A percentile compares a stretch with the other conserved stretches of the same genome.
phyloP scores from a whole-genome alignment of 2,329 filamentous ascomycete genomes.

The Pseudodiploospora longispora region DNA sequence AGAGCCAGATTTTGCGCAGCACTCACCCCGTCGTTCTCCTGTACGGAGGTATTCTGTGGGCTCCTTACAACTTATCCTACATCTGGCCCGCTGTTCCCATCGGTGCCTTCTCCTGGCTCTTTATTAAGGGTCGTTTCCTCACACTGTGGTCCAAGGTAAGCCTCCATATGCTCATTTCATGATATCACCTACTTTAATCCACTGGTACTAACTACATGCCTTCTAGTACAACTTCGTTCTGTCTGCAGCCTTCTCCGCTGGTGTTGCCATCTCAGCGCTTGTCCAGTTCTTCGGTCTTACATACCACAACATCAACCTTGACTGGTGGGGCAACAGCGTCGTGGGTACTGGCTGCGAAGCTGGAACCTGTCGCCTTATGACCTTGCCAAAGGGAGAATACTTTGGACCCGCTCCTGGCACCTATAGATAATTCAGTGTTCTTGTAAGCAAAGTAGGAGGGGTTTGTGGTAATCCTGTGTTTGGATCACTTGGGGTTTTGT shows the following conservation, averaged over 20 bases:
- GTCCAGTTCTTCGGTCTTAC: conserved; percentile 36
- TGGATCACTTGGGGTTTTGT: too few species aligned
- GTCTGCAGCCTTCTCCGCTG: conserved; percentile 33
- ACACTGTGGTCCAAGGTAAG: conserved; percentile 38
- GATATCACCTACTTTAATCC: too few species aligned
- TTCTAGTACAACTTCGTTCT: conserved; percentile 39
- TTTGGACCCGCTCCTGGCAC: conserved; percentile 16
- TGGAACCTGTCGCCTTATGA: conserved; percentile 10
- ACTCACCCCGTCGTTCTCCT: conserved; percentile 35
- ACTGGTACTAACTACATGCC: neutral
- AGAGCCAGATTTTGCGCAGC: conserved; percentile 25
- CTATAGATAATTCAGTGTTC: neutral
- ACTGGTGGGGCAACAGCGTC: conserved; percentile 36
- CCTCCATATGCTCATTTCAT: neutral
- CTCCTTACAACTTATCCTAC: conserved; percentile 38
- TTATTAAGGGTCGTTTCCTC: conserved; percentile 34
- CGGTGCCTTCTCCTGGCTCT: conserved; percentile 40
- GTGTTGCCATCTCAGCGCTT: conserved; percentile 32
- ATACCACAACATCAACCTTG: conserved; percentile 19
- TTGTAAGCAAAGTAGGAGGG: too few species aligned
- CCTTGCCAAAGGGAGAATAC: conserved; percentile 17
- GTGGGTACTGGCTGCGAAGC: conserved; percentile 15
- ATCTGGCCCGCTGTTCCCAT: conserved; percentile 39
- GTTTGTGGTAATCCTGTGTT: too few species aligned
- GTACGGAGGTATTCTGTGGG: conserved; percentile 30